Evolutionary conservation across 2,329 filamentous ascomycete genomes (phyloP), one percentile per base, ranked within the genome.

Genomic region (Geosmithia flava): DNA sequence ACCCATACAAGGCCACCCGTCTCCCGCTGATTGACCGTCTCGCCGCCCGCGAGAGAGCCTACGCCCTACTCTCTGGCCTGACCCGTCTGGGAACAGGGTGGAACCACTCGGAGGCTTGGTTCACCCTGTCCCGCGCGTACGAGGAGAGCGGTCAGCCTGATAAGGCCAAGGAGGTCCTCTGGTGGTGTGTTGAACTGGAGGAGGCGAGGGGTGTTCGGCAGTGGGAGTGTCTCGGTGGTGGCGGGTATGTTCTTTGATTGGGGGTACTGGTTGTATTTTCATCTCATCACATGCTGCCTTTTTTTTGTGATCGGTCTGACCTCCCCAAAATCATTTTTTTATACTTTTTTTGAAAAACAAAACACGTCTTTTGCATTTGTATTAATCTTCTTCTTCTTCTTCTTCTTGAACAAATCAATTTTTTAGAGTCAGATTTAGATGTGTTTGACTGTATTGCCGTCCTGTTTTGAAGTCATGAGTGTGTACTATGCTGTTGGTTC

Each of bases 161-260:
- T 39, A 95, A 91, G 69, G 85, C 93, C 15, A 94, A 90, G 68
- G 85, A 93, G 56, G 88, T 90, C 44, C 74, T 97, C 7, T 97
- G 93, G 93, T 97, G 91, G 89, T 95, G 90, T 57, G 86, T 98
- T 13, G 89, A 96, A 65, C 72, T 98, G 29, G 93, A 97, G 62
- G 91, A 98, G 61, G 81, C 80, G 7, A 80, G 79, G 53, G 87
- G 84, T 0, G 76, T 95, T 45, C 79, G 93, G 49, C 76, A 78
- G 50, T 97, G 91, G 93, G 75, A 72, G 29, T 81, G 76, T 54
- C 74, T 88, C 27, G 81, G 78, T 3, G 72, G 73, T 46, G 80
- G 81, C 19, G 76, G 83, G 19, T 87, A 86, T 64, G 76, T 85
- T 41, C 55, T 68, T 6, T 44, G 42, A 44, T 20, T n/a, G n/a